These are phyloP conservation scores for Chaetomium sp. DNA, from an alignment of 2,329 filamentous ascomycete species.

Conservation along the genomic window DNA sequence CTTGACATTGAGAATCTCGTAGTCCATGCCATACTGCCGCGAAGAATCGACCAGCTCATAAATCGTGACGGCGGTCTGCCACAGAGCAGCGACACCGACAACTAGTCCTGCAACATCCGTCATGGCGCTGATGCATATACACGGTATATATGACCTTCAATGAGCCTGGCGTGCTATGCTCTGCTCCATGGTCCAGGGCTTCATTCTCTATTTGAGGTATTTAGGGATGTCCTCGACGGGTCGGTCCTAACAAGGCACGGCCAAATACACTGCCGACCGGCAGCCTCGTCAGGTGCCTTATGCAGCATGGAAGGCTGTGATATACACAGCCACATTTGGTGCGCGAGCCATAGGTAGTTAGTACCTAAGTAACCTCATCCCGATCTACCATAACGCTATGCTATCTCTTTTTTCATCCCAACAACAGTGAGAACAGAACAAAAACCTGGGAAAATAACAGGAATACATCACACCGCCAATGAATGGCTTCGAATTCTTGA, in stretches of 20 bases:
- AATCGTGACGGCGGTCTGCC: slow-evolving; percentile 4
- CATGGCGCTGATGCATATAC: neutral
- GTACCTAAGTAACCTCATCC: no score
- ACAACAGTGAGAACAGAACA: no score
- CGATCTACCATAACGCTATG: no score
- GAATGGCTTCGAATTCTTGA: no score
- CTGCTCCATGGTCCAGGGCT: neutral
- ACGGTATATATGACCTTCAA: neutral
- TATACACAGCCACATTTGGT: neutral
- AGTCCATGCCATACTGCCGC: slow-evolving; percentile 7
- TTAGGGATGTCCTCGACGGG: neutral
- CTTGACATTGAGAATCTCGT: slow-evolving; percentile 8
- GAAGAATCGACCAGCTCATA: slow-evolving; percentile 8
- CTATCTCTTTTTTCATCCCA: no score
- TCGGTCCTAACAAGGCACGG: neutral
- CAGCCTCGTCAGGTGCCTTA: neutral
- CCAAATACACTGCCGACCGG: neutral
- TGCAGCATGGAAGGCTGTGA: neutral
- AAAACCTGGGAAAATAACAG: no score
- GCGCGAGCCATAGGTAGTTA: neutral
- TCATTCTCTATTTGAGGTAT: neutral
- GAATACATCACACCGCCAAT: no score
- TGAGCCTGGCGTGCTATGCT: neutral
- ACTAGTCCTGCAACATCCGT: slow-evolving; percentile 6
- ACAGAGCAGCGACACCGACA: slow-evolving; percentile 7